Percentiles rank a stretch among this genome's conserved stretches.
Conservation (phyloP, 1,284 basidiomycete species). For the Psilocybe mexicana region DNA sequence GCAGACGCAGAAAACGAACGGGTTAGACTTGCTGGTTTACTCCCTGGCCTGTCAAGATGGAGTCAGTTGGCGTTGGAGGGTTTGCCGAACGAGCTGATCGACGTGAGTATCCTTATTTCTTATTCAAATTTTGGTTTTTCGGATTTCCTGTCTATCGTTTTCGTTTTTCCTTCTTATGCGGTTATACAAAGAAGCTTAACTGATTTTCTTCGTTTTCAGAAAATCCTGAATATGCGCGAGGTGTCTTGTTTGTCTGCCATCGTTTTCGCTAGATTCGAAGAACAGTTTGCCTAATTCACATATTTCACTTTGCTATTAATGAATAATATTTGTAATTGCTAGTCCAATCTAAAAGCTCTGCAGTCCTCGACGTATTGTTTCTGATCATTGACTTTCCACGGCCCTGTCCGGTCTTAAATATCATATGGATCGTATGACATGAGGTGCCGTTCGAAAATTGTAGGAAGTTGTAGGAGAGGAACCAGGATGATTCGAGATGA, state of each 20-base stretch:
- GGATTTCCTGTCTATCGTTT: background rate
- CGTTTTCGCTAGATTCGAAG: background rate
- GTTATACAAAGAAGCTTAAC: too few relatives aligned
- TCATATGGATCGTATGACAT: too few relatives aligned
- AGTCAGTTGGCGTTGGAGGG: slow-evolving; percentile 69
- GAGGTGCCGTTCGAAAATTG: too few relatives aligned
- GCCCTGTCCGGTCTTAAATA: too few relatives aligned
- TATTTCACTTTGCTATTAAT: background rate
- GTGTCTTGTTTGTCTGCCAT: slow-evolving; percentile 9
- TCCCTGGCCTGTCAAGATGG: slow-evolving; percentile 80
- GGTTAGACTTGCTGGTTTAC: slow-evolving; percentile 69
- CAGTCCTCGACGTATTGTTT: too few relatives aligned
- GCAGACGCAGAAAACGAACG: slow-evolving; percentile 41
- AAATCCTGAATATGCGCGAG: slow-evolving; percentile 1
- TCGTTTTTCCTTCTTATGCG: too few relatives aligned
- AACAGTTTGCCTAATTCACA: background rate
- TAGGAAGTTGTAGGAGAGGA: too few relatives aligned
- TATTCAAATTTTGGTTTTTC: background rate
- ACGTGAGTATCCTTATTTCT: slow-evolving; percentile 51
- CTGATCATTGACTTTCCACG: too few relatives aligned
- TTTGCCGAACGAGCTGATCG: slow-evolving; percentile 81
- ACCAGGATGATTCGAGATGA: too few relatives aligned
- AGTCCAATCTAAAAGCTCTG: too few relatives aligned
- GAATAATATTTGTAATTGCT: background rate
- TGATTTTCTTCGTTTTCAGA: background rate